A percentile compares a stretch with the other conserved stretches of the same genome.
Evolutionary conservation across 2,329 filamentous ascomycete species (phyloP).

Genomic region (Ilyonectria destructans): DNA sequence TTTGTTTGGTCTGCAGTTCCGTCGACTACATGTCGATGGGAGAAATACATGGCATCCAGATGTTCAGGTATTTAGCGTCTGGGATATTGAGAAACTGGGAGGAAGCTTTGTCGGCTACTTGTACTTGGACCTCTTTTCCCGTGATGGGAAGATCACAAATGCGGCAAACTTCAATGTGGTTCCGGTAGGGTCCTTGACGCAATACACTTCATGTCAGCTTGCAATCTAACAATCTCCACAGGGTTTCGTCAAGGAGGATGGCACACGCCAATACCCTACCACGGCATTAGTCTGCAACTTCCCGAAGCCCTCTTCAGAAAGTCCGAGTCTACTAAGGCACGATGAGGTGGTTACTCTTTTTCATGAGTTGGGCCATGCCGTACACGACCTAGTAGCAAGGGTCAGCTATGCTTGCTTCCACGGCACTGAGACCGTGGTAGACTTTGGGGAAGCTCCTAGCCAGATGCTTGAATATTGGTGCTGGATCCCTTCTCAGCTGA

Average conservation of each 20-base stretch:
- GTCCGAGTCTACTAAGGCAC: slow-evolving; percentile 5
- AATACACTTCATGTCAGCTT: neutral
- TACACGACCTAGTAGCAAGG: slow-evolving; percentile 6
- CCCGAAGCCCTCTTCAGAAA: neutral
- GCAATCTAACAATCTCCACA: neutral
- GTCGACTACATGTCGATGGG: neutral
- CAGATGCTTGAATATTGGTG: slow-evolving; percentile 16
- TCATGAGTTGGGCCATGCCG: slow-evolving; percentile 6
- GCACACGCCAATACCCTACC: neutral
- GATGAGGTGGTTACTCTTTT: slow-evolving; percentile 5
- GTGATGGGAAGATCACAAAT: slow-evolving; percentile 7
- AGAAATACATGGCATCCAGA: neutral
- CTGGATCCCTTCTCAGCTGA: slow-evolving; percentile 5
- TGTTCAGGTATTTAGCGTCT: neutral
- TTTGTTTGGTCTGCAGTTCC: slow-evolving; percentile 3
- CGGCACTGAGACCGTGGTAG: slow-evolving; percentile 1
- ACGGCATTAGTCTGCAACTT: slow-evolving; percentile 11
- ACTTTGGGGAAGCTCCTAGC: slow-evolving; percentile 19
- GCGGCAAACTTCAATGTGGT: slow-evolving; percentile 9
- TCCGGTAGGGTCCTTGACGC: neutral
- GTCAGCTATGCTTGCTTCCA: slow-evolving; percentile 5
- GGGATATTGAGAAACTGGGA: neutral
- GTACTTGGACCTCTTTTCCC: slow-evolving; percentile 9
- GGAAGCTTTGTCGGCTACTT: slow-evolving; percentile 7
- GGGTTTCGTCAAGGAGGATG: neutral